These are phyloP conservation scores for Dothistroma septosporum DNA, from an alignment of 2,329 filamentous ascomycete species.

Conservation along the genomic window DNA sequence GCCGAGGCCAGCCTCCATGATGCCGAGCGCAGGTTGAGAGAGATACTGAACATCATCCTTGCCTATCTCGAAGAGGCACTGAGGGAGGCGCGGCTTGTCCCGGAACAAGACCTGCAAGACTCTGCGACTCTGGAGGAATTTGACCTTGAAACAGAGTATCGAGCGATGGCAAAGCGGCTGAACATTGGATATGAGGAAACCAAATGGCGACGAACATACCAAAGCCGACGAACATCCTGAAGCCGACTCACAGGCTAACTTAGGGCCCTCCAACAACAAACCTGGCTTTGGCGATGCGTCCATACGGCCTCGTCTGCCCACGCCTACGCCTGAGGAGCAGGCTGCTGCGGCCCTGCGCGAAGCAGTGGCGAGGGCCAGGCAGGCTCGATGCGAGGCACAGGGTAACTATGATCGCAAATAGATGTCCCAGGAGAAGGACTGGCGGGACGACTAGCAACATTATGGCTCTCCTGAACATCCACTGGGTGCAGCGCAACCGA, in stretches of 20 bases:
- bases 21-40: no score
- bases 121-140: no score
- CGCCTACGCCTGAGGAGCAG: background rate
- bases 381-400: background rate
- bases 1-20: no score
- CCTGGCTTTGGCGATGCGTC: background rate
- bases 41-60: no score
- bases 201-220: no score
- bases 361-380: background rate
- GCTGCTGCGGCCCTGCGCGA: no score
- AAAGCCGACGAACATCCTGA: background rate
- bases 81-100: no score
- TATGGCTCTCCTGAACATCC: background rate
- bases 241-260: background rate
- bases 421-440: background rate
- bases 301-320: background rate
- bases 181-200: no score
- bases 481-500: constrained; percentile 10
- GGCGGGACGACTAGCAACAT: background rate
- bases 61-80: no score
- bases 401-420: background rate
- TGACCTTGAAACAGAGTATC: no score
- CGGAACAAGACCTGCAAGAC: no score
- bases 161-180: no score
- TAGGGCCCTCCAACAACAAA: background rate